These are phyloP conservation scores for Fusarium anthophilum DNA, from an alignment of 2,329 filamentous ascomycete genomes.

Conservation along the genomic window DNA sequence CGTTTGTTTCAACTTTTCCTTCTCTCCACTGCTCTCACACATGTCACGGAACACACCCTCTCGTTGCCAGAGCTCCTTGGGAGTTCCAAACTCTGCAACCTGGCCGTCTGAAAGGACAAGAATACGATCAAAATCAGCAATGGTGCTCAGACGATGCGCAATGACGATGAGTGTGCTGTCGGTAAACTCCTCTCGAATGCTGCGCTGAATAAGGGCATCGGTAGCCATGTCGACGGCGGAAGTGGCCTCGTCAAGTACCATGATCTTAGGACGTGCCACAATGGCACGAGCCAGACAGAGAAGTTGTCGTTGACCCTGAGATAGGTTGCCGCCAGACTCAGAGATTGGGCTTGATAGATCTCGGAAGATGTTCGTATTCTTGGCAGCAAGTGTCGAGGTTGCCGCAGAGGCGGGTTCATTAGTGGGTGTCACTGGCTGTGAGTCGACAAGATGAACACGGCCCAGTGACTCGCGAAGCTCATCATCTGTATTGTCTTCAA, in stretches of 20 bases:
- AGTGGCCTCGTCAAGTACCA: conserved; percentile 84
- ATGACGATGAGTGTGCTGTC: conserved; percentile 77
- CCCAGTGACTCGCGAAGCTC: conserved; percentile 75
- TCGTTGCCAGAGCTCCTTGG: conserved; percentile 67
- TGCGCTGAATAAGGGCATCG: conserved; percentile 77
- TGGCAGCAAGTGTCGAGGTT: conserved; percentile 46
- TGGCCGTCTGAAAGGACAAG: conserved; percentile 74
- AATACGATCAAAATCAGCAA: conserved; percentile 80
- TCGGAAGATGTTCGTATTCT: conserved; percentile 73
- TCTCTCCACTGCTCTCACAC: conserved; percentile 70
- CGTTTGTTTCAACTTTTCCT: conserved; percentile 60
- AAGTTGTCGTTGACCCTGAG: conserved; percentile 79
- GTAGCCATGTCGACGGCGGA: conserved; percentile 82
- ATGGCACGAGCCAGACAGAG: conserved; percentile 79
- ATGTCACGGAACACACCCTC: conserved; percentile 69
- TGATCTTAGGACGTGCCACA: conserved; percentile 76
- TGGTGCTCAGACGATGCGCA: conserved; percentile 78
- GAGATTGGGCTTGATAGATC: conserved; percentile 71
- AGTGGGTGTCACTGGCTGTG: conserved; percentile 50
- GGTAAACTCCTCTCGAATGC: conserved; percentile 76
- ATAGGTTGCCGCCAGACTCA: conserved; percentile 78
- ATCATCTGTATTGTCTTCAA: conserved; percentile 73
- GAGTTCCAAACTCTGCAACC: conserved; percentile 74
- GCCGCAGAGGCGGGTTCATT: conserved; percentile 52
- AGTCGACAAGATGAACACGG: conserved; percentile 73